phyloP scores from a whole-genome alignment of 2,329 filamentous ascomycete genomes.

The Hortaea werneckii region DNA sequence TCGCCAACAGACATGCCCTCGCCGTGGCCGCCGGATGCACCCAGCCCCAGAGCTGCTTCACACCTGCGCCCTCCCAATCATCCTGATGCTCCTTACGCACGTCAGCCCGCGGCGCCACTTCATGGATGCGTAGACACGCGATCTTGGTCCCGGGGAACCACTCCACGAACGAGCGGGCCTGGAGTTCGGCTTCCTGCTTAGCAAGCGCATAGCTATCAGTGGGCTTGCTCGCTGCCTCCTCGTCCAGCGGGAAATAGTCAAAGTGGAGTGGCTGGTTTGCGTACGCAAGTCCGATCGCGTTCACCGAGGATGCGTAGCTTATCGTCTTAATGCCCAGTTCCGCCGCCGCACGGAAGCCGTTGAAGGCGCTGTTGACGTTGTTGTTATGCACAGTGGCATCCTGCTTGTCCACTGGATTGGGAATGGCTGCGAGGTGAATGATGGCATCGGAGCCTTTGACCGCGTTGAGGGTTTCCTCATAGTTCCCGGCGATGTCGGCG shows the following conservation, averaged over 20 bases:
- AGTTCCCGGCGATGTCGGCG: slow-evolving; percentile 25
- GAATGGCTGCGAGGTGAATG: slow-evolving; percentile 31
- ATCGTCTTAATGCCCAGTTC: slow-evolving; percentile 27
- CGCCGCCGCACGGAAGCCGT: slow-evolving; percentile 29
- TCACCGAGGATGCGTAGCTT: slow-evolving; percentile 30
- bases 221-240: slow-evolving; percentile 24
- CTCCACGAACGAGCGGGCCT: slow-evolving; percentile 25
- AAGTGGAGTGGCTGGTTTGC: slow-evolving; percentile 26
- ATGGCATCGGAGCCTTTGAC: slow-evolving; percentile 29
- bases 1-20: slow-evolving; percentile 25
- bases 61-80: slow-evolving; percentile 26
- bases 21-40: slow-evolving; percentile 27
- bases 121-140: slow-evolving; percentile 30
- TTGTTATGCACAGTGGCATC: slow-evolving; percentile 28
- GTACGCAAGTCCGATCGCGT: slow-evolving; percentile 30
- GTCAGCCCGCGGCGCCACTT: slow-evolving; percentile 23
- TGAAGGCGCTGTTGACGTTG: slow-evolving; percentile 30
- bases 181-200: slow-evolving; percentile 28
- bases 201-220: slow-evolving; percentile 29
- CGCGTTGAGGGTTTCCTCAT: slow-evolving; percentile 22
- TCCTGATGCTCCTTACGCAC: slow-evolving; percentile 25
- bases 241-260: slow-evolving; percentile 30
- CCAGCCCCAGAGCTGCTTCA: slow-evolving; percentile 30
- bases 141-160: slow-evolving; percentile 32
- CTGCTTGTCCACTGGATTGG: slow-evolving; percentile 25